Base-by-base conservation (phyloP, 352 stramenopile genomes). In the Peronospora belbahrii region DNA sequence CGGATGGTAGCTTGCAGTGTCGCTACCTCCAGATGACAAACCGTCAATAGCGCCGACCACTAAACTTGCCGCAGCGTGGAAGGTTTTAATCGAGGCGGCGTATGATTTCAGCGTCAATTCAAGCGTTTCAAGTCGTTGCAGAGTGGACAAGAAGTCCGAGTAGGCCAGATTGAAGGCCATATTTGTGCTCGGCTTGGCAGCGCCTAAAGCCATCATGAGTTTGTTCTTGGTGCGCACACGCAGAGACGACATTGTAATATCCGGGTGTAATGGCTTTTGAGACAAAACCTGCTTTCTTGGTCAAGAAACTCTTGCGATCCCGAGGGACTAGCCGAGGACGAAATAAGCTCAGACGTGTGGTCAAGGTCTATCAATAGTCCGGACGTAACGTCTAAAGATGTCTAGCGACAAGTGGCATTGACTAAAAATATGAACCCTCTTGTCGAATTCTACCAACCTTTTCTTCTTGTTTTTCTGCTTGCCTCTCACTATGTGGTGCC, bases 221-320 rank as follows among this genome's bases (percentile, higher is more conserved):
- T 91, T 88, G 63, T 91, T 91, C 39, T 83, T 79, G 42, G 73
- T 75, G 24, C 74, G 65, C 27, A 91, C 70, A 33, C 79, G 76
- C 17, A 87, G 35, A 15, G 76, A 88, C 38, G 79, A 91, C 79
- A 91, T 91, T 42, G 41, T 15, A 14, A 10, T 37, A 9, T 35
- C 37, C 10, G 8, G 32, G 24, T 10, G 10, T 33, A 20, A 43
- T 27, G n/a, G n/a, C 15, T 43, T 47, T 13, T 34, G n/a, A 18
- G 18, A 39, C 6, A 6, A 3, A 31, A 32, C 40, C 32, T 14
- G 19, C 14, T 50, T n/a, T 27, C 24, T 43, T 20, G 30, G 15
- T 25, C 18, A 17, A 22, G 25, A 7, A 30, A 41, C 48, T 45
- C 46, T 56, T 39, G 28, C 27, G 23, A 15, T 43, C 13, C 30